A percentile compares a stretch with the other conserved stretches of the same genome.
These are phyloP conservation scores for Oleoguttula mirabilis DNA, from an alignment of 495 filamentous ascomycete genomes.

Conservation along the genomic window DNA sequence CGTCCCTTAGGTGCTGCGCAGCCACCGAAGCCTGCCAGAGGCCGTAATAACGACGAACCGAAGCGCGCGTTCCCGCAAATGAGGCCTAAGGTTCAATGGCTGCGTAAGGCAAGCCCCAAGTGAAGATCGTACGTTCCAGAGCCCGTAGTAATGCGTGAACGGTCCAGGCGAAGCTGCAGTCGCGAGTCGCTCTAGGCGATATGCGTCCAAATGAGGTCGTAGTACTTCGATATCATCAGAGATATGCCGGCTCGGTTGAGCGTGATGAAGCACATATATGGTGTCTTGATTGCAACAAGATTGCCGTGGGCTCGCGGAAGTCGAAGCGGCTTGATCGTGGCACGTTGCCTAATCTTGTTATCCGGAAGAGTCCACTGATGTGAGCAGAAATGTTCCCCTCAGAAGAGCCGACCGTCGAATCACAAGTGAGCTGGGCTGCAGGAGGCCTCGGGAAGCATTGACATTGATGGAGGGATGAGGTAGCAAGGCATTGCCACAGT, in stretches of 20 bases:
- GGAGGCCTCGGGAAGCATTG: not conserved
- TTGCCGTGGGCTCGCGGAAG: slow-evolving; percentile 4
- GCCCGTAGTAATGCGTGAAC: too few species aligned
- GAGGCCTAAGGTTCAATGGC: too few species aligned
- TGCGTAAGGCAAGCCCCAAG: not conserved
- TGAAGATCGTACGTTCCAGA: slow-evolving; percentile 3
- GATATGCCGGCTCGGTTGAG: slow-evolving; percentile 1
- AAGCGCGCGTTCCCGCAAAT: too few species aligned
- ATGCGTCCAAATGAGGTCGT: not conserved
- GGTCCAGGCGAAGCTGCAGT: too few species aligned
- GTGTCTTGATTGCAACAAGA: slow-evolving; percentile 3
- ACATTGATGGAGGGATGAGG: too few species aligned
- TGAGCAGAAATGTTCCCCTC: not conserved
- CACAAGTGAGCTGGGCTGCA: not conserved
- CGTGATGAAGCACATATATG: slow-evolving; percentile 16
- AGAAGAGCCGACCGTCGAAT: slow-evolving; percentile 9
- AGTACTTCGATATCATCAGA: slow-evolving; percentile 1
- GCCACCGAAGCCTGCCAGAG: too few species aligned
- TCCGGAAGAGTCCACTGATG: not conserved
- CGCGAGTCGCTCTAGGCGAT: not conserved
- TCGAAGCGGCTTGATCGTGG: slow-evolving; percentile 3
- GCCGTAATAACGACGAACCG: too few species aligned
- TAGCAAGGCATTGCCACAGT: too few species aligned
- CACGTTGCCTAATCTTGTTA: slow-evolving; percentile 10
- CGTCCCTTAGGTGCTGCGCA: too few species aligned